phyloP scores from a whole-genome alignment of 1,139 yeast species.

The Kodamaea sp. region DNA sequence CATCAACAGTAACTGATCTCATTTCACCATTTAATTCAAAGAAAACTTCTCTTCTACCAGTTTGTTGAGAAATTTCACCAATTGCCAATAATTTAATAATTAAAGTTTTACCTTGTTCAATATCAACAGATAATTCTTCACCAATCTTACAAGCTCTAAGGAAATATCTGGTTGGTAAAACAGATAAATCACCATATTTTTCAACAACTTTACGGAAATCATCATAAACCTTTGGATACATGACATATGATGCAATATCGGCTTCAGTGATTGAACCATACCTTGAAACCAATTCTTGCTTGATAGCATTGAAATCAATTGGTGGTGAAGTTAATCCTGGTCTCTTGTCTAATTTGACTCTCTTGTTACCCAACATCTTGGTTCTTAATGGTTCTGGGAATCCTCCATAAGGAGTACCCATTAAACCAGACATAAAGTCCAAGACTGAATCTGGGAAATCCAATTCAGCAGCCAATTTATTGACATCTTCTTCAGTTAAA shows the following conservation, averaged over 20 bases:
- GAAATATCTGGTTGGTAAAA: slow-evolving; percentile 88
- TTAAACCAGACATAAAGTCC: slow-evolving; percentile 97
- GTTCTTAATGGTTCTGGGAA: slow-evolving; percentile 99
- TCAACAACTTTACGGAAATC: slow-evolving; percentile 71
- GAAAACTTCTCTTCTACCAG: slow-evolving; percentile 94
- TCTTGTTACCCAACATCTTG: slow-evolving; percentile 75
- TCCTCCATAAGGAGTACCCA: slow-evolving; percentile 99
- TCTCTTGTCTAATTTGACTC: slow-evolving; percentile 82
- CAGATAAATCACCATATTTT: slow-evolving; percentile 87
- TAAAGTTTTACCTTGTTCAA: slow-evolving; percentile 92
- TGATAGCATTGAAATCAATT: slow-evolving; percentile 67
- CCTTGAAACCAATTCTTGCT: slow-evolving; percentile 65
- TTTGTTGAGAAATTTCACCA: slow-evolving; percentile 79
- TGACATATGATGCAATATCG: slow-evolving; percentile 91
- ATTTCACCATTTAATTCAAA: slow-evolving; percentile 97
- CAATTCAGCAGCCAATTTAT: slow-evolving; percentile 78
- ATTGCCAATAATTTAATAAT: slow-evolving; percentile 89
- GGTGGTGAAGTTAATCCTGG: slow-evolving; percentile 91
- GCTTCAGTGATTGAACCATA: slow-evolving; percentile 68
- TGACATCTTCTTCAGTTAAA: slow-evolving; percentile 78
- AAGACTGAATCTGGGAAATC: slow-evolving; percentile 98
- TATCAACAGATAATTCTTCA: slow-evolving; percentile 84
- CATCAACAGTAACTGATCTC: slow-evolving; percentile 91
- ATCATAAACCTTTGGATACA: slow-evolving; percentile 98
- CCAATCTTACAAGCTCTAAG: slow-evolving; percentile 81